Conservation (phyloP, 768 basidiomycete genomes). For the Dioszegia aurantiaca region DNA sequence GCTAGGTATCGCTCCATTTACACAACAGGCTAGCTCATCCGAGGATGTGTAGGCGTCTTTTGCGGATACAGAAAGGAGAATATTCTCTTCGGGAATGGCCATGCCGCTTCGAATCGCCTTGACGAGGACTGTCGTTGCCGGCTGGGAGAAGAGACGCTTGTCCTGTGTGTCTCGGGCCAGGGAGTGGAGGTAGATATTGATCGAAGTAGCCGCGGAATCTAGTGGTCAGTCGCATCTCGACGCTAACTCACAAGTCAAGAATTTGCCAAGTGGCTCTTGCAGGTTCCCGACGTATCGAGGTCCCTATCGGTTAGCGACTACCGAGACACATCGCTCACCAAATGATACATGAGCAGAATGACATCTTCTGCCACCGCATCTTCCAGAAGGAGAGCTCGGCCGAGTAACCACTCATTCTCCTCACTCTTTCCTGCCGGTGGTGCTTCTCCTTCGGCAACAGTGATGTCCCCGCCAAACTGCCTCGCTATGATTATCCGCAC, state of each 20-base stretch:
- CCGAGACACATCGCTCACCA: conserved; percentile 31
- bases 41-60: conserved; percentile 22
- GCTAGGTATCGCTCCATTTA: conserved; percentile 41
- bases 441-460: conserved; percentile 13
- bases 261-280: conserved; percentile 48
- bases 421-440: conserved; percentile 21
- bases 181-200: conserved; percentile 48
- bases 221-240: not conserved
- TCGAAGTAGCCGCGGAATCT: conserved; percentile 50
- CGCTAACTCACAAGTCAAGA: conserved; percentile 46
- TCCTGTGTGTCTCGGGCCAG: conserved; percentile 33
- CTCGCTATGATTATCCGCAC: conserved; percentile 28
- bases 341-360: conserved; percentile 45
- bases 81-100: conserved; percentile 42
- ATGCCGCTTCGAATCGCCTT: conserved; percentile 44
- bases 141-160: conserved; percentile 33
- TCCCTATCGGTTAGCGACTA: conserved; percentile 29
- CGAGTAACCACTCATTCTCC: conserved; percentile 49
- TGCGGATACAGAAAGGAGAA: conserved; percentile 37
- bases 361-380: conserved; percentile 49
- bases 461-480: conserved; percentile 17
- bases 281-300: conserved; percentile 49
- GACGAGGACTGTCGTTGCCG: conserved; percentile 43
- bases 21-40: conserved; percentile 10
- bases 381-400: conserved; percentile 36